Conservation (phyloP, 83 land plant genomes). For the Picea abies region DNA sequence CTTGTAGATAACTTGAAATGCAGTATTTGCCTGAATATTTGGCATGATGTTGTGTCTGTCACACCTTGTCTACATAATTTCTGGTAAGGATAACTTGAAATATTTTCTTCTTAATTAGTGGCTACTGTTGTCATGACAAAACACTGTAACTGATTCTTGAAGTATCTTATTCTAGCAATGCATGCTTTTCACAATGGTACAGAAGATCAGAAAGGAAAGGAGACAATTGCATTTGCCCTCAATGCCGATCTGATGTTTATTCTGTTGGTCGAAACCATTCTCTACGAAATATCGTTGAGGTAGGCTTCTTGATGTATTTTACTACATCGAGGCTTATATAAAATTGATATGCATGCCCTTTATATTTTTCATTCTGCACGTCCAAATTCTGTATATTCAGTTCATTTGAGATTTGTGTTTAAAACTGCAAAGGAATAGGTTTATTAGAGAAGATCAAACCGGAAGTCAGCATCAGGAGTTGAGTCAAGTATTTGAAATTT, state of each 20-base stretch:
- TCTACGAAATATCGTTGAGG: constrained; percentile 63
- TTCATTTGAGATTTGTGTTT: not conserved
- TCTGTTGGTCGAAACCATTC: constrained; percentile 75
- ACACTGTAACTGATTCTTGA: not conserved
- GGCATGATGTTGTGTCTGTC: constrained; percentile 79
- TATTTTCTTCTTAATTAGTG: not conserved
- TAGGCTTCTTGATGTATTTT: constrained; percentile 12
- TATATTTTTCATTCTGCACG: not conserved
- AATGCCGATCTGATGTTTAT: constrained; percentile 62
- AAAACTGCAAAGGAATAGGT: not conserved
- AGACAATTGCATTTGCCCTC: constrained; percentile 55
- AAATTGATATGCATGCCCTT: not conserved
- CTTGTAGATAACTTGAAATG: constrained; percentile 66
- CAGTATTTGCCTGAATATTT: constrained; percentile 71
- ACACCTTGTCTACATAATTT: constrained; percentile 87
- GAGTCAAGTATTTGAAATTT: not conserved
- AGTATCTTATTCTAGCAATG: constrained; percentile 46
- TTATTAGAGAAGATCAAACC: not conserved
- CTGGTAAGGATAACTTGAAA: constrained; percentile 37
- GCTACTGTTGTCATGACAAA: not conserved
- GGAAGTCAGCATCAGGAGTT: not conserved
- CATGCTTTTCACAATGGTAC: constrained; percentile 80
- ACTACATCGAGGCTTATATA: not conserved
- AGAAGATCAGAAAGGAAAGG: constrained; percentile 37
- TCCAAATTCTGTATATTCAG: not conserved